Evolutionary conservation across 495 filamentous ascomycete species (phyloP), one percentile per base, ranked within the genome.

Genomic region (Ramalina peruviana): DNA sequence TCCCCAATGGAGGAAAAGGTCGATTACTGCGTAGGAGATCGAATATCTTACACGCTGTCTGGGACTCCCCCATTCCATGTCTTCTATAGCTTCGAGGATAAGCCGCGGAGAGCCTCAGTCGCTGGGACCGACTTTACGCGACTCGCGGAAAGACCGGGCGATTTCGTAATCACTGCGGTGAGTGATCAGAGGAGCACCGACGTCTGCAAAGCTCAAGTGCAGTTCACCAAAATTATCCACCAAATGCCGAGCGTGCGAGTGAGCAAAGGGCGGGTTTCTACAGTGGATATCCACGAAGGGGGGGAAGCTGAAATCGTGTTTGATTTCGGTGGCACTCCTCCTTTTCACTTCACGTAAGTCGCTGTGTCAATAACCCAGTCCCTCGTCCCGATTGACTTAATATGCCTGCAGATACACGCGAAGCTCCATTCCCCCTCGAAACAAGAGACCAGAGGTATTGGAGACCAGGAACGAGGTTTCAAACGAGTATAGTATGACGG

Each of bases 21-120:
- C 6, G 85, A 97, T 66, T 94, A 93, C 70, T 98, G 92, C 67
- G 89, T 97, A 27, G 92, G 92, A 44, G 90, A 98, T 59, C 80
- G 86, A 33, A 81, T 97, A 52, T 82, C 86, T 3, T 98, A 92
- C 67, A 83, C 85, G 0, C 78, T 98, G 16, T 85, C 86, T 1
- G 92, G 92, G 30, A 79, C 82, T 46, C 79, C 86, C 25, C 92
- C 92, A 3, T 98, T 97, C 68, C 83, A 88, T 20, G 81, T 98
- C 17, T 88, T 83, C 65, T 98, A 98, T 63, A 83, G 73, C 21
- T 98, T 97, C 65, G 75, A 89, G 43, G 82, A 80, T 30, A 72
- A 71, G 11, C 70, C 80, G 49, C 79, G 83, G 64, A 92, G 85
- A 60, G 92, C 92, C 40, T 78, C 79, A 33, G 83, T 85, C 3